These are phyloP conservation scores for Candida sp. DNA, from an alignment of 1,139 yeast genomes.

Conservation along the genomic window DNA sequence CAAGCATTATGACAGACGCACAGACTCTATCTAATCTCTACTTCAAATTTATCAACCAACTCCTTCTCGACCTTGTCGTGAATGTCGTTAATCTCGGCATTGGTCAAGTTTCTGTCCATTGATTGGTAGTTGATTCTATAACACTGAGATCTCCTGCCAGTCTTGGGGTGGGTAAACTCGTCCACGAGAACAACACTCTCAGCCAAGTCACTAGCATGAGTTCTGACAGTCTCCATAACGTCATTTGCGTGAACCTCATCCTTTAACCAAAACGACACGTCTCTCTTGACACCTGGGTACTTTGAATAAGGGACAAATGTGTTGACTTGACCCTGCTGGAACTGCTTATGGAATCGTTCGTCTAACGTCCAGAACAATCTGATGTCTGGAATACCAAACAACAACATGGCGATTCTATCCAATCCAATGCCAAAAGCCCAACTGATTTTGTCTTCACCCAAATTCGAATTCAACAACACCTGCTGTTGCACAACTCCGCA, in stretches of 20 bases:
- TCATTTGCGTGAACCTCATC: slow-evolving; percentile 77
- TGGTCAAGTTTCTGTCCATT: slow-evolving; percentile 91
- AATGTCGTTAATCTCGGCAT: slow-evolving; percentile 74
- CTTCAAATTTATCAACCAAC: slow-evolving; percentile 54
- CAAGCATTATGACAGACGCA: neutral
- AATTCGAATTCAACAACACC: slow-evolving; percentile 75
- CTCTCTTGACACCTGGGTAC: slow-evolving; percentile 87
- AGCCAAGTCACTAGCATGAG: slow-evolving; percentile 84
- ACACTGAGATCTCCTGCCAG: slow-evolving; percentile 77
- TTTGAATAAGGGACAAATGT: slow-evolving; percentile 90
- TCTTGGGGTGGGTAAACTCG: slow-evolving; percentile 85
- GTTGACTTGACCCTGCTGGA: slow-evolving; percentile 62
- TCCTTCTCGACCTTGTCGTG: slow-evolving; percentile 67
- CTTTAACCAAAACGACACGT: slow-evolving; percentile 87
- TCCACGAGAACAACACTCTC: slow-evolving; percentile 86
- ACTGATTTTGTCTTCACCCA: slow-evolving; percentile 65
- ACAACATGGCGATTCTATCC: slow-evolving; percentile 94
- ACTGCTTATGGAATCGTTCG: slow-evolving; percentile 77
- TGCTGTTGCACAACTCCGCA: slow-evolving; percentile 90
- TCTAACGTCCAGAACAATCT: slow-evolving; percentile 92
- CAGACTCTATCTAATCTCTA: slow-evolving; percentile 58
- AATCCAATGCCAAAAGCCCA: slow-evolving; percentile 99
- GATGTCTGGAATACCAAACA: slow-evolving; percentile 95
- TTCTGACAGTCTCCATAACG: slow-evolving; percentile 90
- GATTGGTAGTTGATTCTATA: slow-evolving; percentile 93